Percentiles rank a stretch among this genome's conserved stretches.
These are phyloP conservation scores for Colletotrichum kahawae DNA, from an alignment of 2,329 filamentous ascomycete genomes.

Conservation along the genomic window DNA sequence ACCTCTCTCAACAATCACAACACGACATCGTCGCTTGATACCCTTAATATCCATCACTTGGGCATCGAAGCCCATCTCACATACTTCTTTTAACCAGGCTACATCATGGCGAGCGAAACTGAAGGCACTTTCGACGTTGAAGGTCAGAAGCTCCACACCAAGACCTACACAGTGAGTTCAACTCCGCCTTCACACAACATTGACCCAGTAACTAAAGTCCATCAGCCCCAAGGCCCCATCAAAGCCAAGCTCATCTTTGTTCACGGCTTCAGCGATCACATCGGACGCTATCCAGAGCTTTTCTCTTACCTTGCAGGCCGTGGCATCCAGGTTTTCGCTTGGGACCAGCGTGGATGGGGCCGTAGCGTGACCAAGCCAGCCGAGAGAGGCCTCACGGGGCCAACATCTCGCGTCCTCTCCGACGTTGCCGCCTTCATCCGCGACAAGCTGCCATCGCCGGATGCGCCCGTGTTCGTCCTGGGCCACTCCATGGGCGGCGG, in stretches of 20 bases:
- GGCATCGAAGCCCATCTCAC: no score
- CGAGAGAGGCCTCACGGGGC: constrained; percentile 75
- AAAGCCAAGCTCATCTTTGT: constrained; percentile 81
- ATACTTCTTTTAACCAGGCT: not conserved
- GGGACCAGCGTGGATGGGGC: constrained; percentile 93
- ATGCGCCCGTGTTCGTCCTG: constrained; percentile 78
- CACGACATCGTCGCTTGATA: not conserved
- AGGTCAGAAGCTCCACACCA: constrained; percentile 55
- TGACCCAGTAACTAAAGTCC: not conserved
- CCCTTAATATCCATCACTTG: not conserved
- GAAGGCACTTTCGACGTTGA: constrained; percentile 57
- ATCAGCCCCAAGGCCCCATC: constrained; percentile 57
- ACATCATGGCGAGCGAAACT: constrained; percentile 41
- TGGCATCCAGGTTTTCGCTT: constrained; percentile 77
- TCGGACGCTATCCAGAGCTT: constrained; percentile 77
- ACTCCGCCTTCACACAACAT: not conserved
- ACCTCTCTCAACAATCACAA: not conserved
- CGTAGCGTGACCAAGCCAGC: constrained; percentile 66
- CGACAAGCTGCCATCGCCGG: constrained; percentile 52
- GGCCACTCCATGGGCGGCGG: constrained; percentile 93
- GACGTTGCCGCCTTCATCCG: constrained; percentile 81
- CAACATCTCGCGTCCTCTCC: constrained; percentile 72
- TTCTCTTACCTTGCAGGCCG: constrained; percentile 72
- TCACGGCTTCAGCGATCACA: constrained; percentile 90
- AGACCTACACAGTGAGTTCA: constrained; percentile 60